A percentile compares a stretch with the other conserved stretches of the same genome.
Conservation (phyloP, 2,329 filamentous ascomycete species). For the Falciphora oryzae region DNA sequence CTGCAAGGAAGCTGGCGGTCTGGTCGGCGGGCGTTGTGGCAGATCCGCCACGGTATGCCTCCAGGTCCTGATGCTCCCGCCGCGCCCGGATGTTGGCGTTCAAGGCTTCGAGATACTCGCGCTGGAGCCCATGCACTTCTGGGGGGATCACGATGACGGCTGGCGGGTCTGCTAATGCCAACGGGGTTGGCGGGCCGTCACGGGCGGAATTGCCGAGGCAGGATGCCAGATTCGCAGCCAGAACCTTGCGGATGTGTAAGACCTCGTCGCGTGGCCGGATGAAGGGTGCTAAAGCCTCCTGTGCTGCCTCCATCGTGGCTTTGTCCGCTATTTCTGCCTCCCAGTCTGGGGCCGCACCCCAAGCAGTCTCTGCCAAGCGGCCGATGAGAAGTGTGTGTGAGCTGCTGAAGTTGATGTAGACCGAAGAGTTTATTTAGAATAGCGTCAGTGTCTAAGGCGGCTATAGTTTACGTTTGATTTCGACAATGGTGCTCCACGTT, state of each 20-base stretch:
- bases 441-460: too few species aligned
- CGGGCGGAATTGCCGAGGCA: constrained; percentile 36
- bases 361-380: too few species aligned
- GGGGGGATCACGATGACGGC: constrained; percentile 26
- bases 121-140: constrained; percentile 41
- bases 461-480: background rate
- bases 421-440: background rate
- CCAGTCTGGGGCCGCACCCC: background rate
- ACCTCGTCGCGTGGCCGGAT: constrained; percentile 53
- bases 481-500: background rate
- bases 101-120: constrained; percentile 50
- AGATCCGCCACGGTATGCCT: background rate
- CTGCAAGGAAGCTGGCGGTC: constrained; percentile 31
- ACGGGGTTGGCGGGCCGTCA: constrained; percentile 26
- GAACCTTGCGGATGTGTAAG: constrained; percentile 47
- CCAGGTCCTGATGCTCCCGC: constrained; percentile 36
- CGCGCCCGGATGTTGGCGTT: constrained; percentile 46
- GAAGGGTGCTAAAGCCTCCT: constrained; percentile 39
- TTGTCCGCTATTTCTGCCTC: background rate
- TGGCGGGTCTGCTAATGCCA: constrained; percentile 42
- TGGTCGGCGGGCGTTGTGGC: constrained; percentile 14
- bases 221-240: constrained; percentile 48
- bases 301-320: constrained; percentile 5
- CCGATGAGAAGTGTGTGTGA: background rate
- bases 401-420: background rate